Evolutionary conservation across 768 basidiomycete genomes (phyloP), one percentile per base, ranked within the genome.

Genomic region (Gelatoporia subvermispora): DNA sequence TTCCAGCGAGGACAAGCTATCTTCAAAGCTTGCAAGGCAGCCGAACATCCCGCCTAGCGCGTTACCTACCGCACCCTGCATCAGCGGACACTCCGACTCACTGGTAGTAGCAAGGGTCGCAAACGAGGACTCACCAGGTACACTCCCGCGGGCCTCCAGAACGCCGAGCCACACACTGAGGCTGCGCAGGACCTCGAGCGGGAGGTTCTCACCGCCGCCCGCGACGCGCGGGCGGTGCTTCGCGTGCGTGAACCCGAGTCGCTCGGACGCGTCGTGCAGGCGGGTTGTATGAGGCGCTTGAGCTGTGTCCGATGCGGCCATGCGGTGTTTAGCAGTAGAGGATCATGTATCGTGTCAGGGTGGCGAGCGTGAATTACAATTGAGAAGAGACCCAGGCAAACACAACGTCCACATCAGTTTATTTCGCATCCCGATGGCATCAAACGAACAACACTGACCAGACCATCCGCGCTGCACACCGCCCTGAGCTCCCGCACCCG

Each of bases 161-260:
- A 76, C 72, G 53, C 74, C 75, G 44, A 74, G 64, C 81, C 81
- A 84, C 47, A 79, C 73, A 53, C 79, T 79, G 43, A 84, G 56
- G 52, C 72, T 74, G 16, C 76, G 63, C 42, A 84, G 39, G 38
- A 84, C 69, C 55, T 81, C 77, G 28, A 82, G 59, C 8, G 82
- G 82, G 8, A 82, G 60, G 60, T 82, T 84, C 56, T 80, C 72
- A 10, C 81, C 79, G 9, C 62, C 65, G 4, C 68, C 66, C 8
- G 68, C 68, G 25, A 71, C 50, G 5, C 54, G 52, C 18, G 66
- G 68, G 15, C 62, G 53, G 52, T 65, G 62, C 48, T 69, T 71
- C 41, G 50, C 31, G 40, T 61, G 60, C 18, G 55, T 56, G 35
- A 55, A 42, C 1, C 43, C 39, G 15, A 39, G 45, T 4, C 48